Evolutionary conservation across 2,329 filamentous ascomycete species (phyloP).

Genomic region (Colletotrichum caudatum): DNA sequence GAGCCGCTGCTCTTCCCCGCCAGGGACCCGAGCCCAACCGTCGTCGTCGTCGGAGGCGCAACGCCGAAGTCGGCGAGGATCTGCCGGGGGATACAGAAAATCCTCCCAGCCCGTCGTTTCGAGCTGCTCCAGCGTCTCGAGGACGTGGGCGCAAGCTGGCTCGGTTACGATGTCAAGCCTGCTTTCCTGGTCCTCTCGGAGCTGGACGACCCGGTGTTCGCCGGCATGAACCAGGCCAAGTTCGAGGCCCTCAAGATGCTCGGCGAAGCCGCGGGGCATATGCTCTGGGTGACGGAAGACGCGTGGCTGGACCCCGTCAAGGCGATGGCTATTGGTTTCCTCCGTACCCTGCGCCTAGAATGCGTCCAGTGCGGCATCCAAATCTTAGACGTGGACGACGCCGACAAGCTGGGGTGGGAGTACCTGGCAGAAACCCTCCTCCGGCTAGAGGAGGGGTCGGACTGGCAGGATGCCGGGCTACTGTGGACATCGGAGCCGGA

Average conservation of each 20-base stretch:
- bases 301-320: conserved; percentile 39
- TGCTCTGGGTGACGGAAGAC: conserved; percentile 45
- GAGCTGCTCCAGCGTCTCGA: not conserved
- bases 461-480: not conserved
- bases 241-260: conserved; percentile 6
- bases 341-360: conserved; percentile 26
- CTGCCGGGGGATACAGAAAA: not conserved
- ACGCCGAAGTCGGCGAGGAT: not conserved
- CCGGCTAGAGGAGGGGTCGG: conserved; percentile 7
- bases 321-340: conserved; percentile 39
- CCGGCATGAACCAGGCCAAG: conserved; percentile 44
- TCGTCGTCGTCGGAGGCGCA: conserved; percentile 8
- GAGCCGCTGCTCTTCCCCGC: not conserved
- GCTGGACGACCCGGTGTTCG: conserved; percentile 44
- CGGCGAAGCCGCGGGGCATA: conserved; percentile 20
- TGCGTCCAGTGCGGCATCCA: conserved; percentile 3
- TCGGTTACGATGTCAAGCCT: not conserved
- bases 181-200: conserved; percentile 34
- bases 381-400: conserved; percentile 33
- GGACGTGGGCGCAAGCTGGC: not conserved
- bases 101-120: not conserved
- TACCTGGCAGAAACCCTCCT: not conserved
- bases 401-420: not conserved
- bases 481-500: conserved; percentile 17
- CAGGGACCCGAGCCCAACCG: not conserved